Evolutionary conservation across 805 yeast species (phyloP).

Genomic region (Saccharomycopsis oosterbeekiorum): DNA sequence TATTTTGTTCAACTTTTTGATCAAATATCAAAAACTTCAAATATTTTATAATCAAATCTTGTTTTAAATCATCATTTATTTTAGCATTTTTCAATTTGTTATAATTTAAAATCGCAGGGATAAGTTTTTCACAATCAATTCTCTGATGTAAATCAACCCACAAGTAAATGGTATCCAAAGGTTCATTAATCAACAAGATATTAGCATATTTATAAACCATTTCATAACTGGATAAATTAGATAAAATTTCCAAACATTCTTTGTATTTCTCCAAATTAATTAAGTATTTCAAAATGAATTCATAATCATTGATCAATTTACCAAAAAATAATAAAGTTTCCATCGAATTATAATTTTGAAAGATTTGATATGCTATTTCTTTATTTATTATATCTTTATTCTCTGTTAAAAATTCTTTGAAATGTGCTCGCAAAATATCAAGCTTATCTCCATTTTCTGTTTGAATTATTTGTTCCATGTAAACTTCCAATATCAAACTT

Average conservation of each 20-base stretch:
- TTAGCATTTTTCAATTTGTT: conserved; percentile 37
- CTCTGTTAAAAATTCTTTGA: conserved; percentile 40
- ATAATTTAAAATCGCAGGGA: conserved; percentile 71
- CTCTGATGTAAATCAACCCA: conserved; percentile 55
- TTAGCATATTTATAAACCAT: conserved; percentile 61
- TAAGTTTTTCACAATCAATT: conserved; percentile 50
- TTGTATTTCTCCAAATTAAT: conserved; percentile 63
- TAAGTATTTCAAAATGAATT: conserved; percentile 60
- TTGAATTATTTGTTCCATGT: conserved; percentile 30
- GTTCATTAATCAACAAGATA: conserved; percentile 55
- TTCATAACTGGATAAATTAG: conserved; percentile 36
- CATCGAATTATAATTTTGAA: conserved; percentile 55
- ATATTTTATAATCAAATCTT: conserved; percentile 58
- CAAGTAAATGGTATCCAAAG: conserved; percentile 59
- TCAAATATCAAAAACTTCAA: conserved; percentile 44
- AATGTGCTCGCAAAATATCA: conserved; percentile 18
- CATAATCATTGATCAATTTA: conserved; percentile 53
- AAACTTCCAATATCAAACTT: conserved; percentile 57
- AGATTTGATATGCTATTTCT: conserved; percentile 60
- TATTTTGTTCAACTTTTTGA: conserved; percentile 32
- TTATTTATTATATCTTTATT: conserved; percentile 47
- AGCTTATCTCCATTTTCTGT: conserved; percentile 24
- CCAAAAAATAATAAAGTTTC: conserved; percentile 61
- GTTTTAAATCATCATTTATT: conserved; percentile 27
- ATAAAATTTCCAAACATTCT: conserved; percentile 52